Conservation (phyloP, 495 filamentous ascomycete species). For the Daldinia bambusicola region DNA sequence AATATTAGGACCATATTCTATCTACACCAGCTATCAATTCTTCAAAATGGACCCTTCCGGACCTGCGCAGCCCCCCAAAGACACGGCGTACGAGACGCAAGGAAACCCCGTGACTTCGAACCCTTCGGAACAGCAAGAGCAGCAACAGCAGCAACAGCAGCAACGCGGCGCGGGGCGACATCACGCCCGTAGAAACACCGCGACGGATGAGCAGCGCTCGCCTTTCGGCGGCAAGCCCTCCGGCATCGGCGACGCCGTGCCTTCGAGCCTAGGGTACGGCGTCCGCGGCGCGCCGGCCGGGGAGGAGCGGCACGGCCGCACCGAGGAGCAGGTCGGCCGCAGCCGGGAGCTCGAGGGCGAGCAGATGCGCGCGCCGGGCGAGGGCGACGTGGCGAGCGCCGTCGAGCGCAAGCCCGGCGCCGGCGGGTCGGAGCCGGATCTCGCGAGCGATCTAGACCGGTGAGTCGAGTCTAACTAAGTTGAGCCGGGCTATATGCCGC, state of each 20-base stretch:
- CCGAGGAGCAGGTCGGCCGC: constrained; percentile 44
- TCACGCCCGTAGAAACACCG: constrained; percentile 40
- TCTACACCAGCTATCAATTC: background rate
- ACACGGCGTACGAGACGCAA: constrained; percentile 60
- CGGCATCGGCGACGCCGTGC: constrained; percentile 41
- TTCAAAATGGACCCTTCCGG: constrained; percentile 49
- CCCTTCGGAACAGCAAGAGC: constrained; percentile 56
- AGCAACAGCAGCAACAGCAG: constrained; percentile 32
- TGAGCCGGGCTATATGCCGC: background rate
- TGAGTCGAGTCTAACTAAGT: too few species aligned
- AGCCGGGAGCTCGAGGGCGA: constrained; percentile 61
- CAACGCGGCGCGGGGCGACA: constrained; percentile 46
- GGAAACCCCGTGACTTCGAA: constrained; percentile 62
- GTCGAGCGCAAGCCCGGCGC: constrained; percentile 57
- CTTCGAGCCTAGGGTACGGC: constrained; percentile 53
- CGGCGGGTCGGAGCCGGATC: constrained; percentile 39
- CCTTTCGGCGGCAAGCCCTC: constrained; percentile 38
- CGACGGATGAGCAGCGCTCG: constrained; percentile 42
- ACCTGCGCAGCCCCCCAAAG: constrained; percentile 62
- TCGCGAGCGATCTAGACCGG: constrained; percentile 56
- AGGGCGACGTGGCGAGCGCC: constrained; percentile 64
- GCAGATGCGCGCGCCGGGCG: constrained; percentile 63
- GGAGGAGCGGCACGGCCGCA: constrained; percentile 40
- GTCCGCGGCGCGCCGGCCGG: constrained; percentile 47
- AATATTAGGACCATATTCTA: background rate